Conservation (phyloP, 805 yeast genomes). For the Saccharomyces jurei region DNA sequence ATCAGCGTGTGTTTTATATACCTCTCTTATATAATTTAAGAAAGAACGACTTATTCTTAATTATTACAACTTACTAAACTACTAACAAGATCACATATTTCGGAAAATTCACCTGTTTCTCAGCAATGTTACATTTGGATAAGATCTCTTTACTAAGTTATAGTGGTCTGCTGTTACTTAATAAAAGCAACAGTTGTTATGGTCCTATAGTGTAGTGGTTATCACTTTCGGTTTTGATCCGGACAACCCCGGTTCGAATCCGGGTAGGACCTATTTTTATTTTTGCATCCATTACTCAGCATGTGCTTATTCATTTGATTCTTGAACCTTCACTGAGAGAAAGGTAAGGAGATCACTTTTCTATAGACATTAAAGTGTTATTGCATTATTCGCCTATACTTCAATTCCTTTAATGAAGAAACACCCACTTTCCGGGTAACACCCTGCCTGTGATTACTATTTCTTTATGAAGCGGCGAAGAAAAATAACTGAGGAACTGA, state of each 20-base stretch:
- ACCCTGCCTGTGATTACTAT: neutral
- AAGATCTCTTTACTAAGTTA: no score
- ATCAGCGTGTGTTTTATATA: no score
- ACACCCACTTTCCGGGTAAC: neutral
- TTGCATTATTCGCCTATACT: neutral
- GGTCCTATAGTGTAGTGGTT: slow-evolving; percentile 63
- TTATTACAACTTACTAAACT: no score
- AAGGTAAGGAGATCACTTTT: neutral
- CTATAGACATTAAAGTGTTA: neutral
- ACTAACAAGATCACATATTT: no score
- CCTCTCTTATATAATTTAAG: no score
- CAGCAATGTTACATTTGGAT: no score
- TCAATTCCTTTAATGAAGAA: neutral
- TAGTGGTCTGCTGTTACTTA: no score
- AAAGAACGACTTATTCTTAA: no score
- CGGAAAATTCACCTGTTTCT: no score
- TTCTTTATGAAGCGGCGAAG: neutral
- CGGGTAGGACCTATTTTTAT: slow-evolving; percentile 62
- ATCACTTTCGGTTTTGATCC: slow-evolving; percentile 78
- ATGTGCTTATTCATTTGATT: neutral
- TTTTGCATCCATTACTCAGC: neutral
- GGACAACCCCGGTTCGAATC: slow-evolving; percentile 78
- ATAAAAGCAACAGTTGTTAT: neutral
- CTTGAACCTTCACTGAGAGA: no score
- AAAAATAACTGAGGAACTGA: neutral